Conservation (phyloP, 192 early-diverging fungal species). For the Coemansia sp. region DNA sequence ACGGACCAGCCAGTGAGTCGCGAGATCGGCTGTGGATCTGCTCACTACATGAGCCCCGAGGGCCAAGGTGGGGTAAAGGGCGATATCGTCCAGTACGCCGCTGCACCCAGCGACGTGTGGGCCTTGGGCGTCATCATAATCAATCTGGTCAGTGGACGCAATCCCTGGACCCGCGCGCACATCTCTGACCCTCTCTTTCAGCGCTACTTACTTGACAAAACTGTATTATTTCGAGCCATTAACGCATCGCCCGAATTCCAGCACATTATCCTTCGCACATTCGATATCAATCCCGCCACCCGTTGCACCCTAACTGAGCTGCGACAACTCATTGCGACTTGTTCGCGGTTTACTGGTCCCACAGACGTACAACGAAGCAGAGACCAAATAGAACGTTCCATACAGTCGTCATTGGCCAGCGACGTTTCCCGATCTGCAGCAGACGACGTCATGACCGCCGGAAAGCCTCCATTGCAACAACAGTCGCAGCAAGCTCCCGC, state of each 20-base stretch:
- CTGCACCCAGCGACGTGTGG: slow-evolving; percentile 87
- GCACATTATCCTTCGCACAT: slow-evolving; percentile 67
- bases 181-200: slow-evolving; percentile 76
- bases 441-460: neutral
- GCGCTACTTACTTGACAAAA: slow-evolving; percentile 64
- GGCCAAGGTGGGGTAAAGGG: slow-evolving; percentile 62
- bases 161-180: slow-evolving; percentile 74
- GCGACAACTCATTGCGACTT: slow-evolving; percentile 36
- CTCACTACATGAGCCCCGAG: slow-evolving; percentile 88
- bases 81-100: slow-evolving; percentile 58
- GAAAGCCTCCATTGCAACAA: neutral
- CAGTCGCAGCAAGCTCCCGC: neutral
- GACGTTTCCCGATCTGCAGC: neutral
- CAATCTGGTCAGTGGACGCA: slow-evolving; percentile 83
- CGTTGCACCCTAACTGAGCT: slow-evolving; percentile 57
- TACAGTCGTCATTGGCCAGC: neutral
- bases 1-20: slow-evolving; percentile 70
- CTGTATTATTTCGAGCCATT: slow-evolving; percentile 64
- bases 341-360: slow-evolving; percentile 31
- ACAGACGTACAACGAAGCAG: neutral
- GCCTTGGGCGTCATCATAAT: slow-evolving; percentile 85
- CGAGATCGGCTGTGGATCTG: slow-evolving; percentile 86
- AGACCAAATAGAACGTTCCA: neutral
- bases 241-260: slow-evolving; percentile 69
- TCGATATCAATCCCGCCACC: slow-evolving; percentile 67